Percentiles rank a stretch among this genome's conserved stretches.
These are phyloP conservation scores for Stylosanthes scabra DNA, from an alignment of 331 rosid genomes.

Conservation along the genomic window DNA sequence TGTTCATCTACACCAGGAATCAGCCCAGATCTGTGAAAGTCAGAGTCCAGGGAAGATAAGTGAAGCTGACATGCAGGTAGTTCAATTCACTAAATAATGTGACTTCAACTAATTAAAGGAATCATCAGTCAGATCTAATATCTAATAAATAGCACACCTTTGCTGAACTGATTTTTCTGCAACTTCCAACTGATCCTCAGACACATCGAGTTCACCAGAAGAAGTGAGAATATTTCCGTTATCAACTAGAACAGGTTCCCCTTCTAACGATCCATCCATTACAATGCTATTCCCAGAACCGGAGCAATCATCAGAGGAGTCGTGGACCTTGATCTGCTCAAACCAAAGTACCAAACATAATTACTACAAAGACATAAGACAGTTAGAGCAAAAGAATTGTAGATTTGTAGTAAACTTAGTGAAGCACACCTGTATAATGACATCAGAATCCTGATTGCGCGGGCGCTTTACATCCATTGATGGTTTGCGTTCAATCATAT, in stretches of 20 bases:
- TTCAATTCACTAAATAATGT: conserved; percentile 4
- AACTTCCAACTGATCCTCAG: conserved; percentile 50
- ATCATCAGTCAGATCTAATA: conserved; percentile 20
- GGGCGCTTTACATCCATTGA: conserved; percentile 61
- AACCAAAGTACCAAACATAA: conserved; percentile 33
- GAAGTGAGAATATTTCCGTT: conserved; percentile 37
- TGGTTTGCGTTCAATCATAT: conserved; percentile 69
- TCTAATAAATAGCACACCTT: conserved; percentile 48
- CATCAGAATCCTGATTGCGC: conserved; percentile 64
- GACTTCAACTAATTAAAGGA: conserved; percentile 34
- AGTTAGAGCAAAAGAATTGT: conserved; percentile 33
- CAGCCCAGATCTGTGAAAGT: conserved; percentile 39
- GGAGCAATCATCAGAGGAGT: conserved; percentile 49
- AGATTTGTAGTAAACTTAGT: conserved; percentile 28
- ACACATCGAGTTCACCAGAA: conserved; percentile 36
- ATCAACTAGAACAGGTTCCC: conserved; percentile 39
- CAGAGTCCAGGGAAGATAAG: conserved; percentile 39
- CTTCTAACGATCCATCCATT: conserved; percentile 45
- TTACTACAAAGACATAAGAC: conserved; percentile 41
- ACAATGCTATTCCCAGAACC: conserved; percentile 43
- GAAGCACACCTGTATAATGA: conserved; percentile 70
- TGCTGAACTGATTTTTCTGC: conserved; percentile 34
- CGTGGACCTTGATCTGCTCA: conserved; percentile 65
- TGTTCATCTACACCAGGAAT: conserved; percentile 34
- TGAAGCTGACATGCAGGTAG: conserved; percentile 38